These are phyloP conservation scores for Cairneyella variabilis DNA, from an alignment of 495 filamentous ascomycete genomes.

Conservation along the genomic window DNA sequence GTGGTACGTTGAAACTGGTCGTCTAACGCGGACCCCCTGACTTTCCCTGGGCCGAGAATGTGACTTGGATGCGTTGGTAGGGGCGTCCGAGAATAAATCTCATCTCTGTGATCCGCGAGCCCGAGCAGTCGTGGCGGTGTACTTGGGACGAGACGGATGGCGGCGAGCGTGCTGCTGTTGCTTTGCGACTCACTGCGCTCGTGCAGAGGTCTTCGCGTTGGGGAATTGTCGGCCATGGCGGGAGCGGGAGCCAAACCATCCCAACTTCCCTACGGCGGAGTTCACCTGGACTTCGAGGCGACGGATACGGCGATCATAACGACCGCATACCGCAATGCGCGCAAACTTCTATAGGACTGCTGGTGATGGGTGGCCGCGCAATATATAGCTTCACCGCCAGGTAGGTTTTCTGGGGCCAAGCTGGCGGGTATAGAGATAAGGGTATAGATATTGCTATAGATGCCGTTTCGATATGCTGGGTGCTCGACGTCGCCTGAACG, in stretches of 20 bases:
- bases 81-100: slow-evolving; percentile 24
- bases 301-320: background rate
- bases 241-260: background rate
- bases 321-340: background rate
- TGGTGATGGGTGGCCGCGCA: background rate
- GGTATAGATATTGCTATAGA: background rate
- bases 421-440: background rate
- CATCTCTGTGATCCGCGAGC: slow-evolving; percentile 8
- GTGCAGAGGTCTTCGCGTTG: slow-evolving; percentile 44
- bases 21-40: slow-evolving; percentile 16
- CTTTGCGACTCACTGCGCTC: slow-evolving; percentile 52
- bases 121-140: slow-evolving; percentile 34
- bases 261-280: background rate
- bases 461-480: background rate
- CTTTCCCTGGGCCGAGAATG: slow-evolving; percentile 12
- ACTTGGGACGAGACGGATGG: slow-evolving; percentile 50
- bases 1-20: slow-evolving; percentile 13
- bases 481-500: no score
- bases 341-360: background rate
- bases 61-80: slow-evolving; percentile 24
- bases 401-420: background rate
- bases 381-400: no score
- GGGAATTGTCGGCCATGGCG: slow-evolving; percentile 7
- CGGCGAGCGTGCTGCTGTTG: slow-evolving; percentile 31
- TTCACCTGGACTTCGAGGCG: no score